Base-by-base conservation (phyloP, 768 basidiomycete species). In the Boletus reticulatus region DNA sequence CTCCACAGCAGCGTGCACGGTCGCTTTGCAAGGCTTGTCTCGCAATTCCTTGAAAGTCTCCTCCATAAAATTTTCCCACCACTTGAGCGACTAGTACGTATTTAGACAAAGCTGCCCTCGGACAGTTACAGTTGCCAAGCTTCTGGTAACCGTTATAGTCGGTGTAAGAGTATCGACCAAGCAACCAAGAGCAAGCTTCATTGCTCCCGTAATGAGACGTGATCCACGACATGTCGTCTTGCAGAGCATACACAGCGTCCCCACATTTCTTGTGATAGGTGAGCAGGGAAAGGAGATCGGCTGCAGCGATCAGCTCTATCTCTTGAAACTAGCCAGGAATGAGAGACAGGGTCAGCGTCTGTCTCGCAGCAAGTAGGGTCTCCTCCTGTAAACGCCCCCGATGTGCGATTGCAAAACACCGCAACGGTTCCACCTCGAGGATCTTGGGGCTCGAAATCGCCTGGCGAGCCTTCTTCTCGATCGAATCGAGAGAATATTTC, bases 361-460 rank as follows among this genome's bases (percentile, higher is more conserved):
- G 53, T 20, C 56, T 66, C 6, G 74, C 71, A n/a, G 74, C 70
- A 4, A 66, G 53, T 6, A 59, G 34, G 0, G 67, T 66, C 38
- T 73, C 64, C 6, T 61, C 58, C n/a, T 48, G 50, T 36, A 69
- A 53, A 1, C 52, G 31, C 13, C 66, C 68, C 14, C 54, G 63
- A 45, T 61, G 58, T 0, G 72, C 71, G 6, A 75, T 64, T 1
- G 68, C 72, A 52, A 70, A 75, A 19, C 67, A 64, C 1, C 68
- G 64, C 11, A 75, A 17, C 0, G 73, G 60, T 6, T 66, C 63
- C 5, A n/a, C 51, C 6, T 67, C 56, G 13, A 65, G 32, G 19
- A 68, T 45, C 17, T 67, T 51, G 1, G 68, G 63, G 46, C 38
- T 50, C 12, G 50, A 36, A 8, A 75, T 60, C 34, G 59, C 60